phyloP scores from a whole-genome alignment of 1,139 yeast species.

The Zygosaccharomyces pseudobailii region DNA sequence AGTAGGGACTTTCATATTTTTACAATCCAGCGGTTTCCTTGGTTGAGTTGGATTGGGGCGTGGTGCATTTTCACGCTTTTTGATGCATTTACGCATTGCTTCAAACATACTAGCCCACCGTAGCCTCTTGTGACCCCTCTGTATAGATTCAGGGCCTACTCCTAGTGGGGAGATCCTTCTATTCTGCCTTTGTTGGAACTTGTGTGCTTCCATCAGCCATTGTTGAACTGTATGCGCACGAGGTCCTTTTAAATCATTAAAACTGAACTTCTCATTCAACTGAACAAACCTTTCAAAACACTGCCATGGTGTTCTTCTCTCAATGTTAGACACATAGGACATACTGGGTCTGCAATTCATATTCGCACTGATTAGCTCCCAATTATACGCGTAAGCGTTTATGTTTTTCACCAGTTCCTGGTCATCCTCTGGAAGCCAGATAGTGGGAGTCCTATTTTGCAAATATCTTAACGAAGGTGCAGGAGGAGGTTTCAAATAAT shows the following conservation, averaged over 20 bases:
- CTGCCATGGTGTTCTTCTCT: slow-evolving; percentile 97
- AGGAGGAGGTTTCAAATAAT: slow-evolving; percentile 68
- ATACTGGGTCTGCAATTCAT: slow-evolving; percentile 60
- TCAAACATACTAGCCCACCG: slow-evolving; percentile 98
- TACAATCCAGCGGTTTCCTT: slow-evolving; percentile 38
- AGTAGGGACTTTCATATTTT: slow-evolving; percentile 51
- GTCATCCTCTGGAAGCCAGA: slow-evolving; percentile 95
- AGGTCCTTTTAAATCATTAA: slow-evolving; percentile 82
- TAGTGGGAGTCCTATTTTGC: slow-evolving; percentile 81
- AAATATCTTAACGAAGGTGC: slow-evolving; percentile 81
- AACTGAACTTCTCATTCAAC: slow-evolving; percentile 79
- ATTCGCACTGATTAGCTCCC: slow-evolving; percentile 87
- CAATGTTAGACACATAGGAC: slow-evolving; percentile 79
- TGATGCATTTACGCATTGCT: slow-evolving; percentile 85
- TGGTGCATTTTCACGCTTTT: slow-evolving; percentile 72
- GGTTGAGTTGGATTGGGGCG: slow-evolving; percentile 46
- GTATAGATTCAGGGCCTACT: slow-evolving; percentile 84
- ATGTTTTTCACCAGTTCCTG: slow-evolving; percentile 72
- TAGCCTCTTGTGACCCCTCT: slow-evolving; percentile 82
- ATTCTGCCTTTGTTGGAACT: slow-evolving; percentile 74
- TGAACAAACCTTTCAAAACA: slow-evolving; percentile 96
- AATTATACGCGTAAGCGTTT: slow-evolving; percentile 83
- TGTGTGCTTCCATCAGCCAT: slow-evolving; percentile 89
- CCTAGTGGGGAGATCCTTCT: slow-evolving; percentile 89
- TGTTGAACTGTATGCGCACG: slow-evolving; percentile 80